Evolutionary conservation across 2,329 filamentous ascomycete genomes (phyloP).

Genomic region (Botryotinia narcissicola): DNA sequence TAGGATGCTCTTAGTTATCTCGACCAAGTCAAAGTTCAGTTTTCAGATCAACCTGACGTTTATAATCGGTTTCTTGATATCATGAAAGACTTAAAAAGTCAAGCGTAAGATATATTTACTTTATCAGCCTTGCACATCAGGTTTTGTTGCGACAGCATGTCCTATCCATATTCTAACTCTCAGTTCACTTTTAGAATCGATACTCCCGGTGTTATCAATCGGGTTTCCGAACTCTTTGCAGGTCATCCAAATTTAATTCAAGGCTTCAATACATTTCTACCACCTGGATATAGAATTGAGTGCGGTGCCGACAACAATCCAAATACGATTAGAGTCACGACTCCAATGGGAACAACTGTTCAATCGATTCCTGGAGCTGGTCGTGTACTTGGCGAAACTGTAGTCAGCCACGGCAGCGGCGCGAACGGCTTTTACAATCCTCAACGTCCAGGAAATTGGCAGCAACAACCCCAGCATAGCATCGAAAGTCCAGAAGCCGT

Average conservation of each 20-base stretch:
- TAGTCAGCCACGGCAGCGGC: slow-evolving; percentile 27
- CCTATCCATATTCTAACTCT: not conserved
- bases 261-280: slow-evolving; percentile 96
- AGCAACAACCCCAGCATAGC: slow-evolving; percentile 54
- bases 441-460: slow-evolving; percentile 49
- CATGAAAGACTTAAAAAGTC: slow-evolving; percentile 99
- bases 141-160: slow-evolving; percentile 34
- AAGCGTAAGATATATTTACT: slow-evolving; percentile 62
- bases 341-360: slow-evolving; percentile 94
- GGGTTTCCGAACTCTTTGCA: slow-evolving; percentile 92
- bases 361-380: slow-evolving; percentile 68
- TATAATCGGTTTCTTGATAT: slow-evolving; percentile 97
- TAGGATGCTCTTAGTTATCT: slow-evolving; percentile 88
- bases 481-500: slow-evolving; percentile 61
- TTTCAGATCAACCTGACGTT: slow-evolving; percentile 93
- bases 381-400: slow-evolving; percentile 42
- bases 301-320: slow-evolving; percentile 92
- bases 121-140: not conserved
- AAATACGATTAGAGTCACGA: slow-evolving; percentile 94
- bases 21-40: slow-evolving; percentile 97
- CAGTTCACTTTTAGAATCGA: slow-evolving; percentile 64
- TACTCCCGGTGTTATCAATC: slow-evolving; percentile 94
- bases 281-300: slow-evolving; percentile 93
- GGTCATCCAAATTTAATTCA: slow-evolving; percentile 95
- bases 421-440: slow-evolving; percentile 43